Evolutionary conservation across 768 basidiomycete species (phyloP).

Genomic region (Boletus reticuloceps): DNA sequence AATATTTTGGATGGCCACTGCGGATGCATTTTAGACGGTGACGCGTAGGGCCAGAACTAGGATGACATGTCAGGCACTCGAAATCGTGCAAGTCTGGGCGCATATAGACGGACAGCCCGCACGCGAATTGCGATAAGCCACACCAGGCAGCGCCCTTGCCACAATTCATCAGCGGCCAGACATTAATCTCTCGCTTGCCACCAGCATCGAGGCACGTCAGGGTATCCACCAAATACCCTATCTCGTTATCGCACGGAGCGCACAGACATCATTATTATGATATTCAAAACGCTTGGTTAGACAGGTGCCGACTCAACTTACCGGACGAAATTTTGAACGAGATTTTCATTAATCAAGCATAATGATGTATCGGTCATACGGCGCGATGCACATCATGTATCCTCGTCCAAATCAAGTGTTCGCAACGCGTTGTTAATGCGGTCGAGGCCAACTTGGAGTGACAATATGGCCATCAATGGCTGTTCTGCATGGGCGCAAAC

Average conservation of each 20-base stretch:
- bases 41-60: not conserved
- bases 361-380: not conserved
- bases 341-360: constrained; percentile 15
- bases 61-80: not conserved
- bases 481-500: constrained; percentile 15
- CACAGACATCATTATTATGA: not conserved
- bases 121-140: not conserved
- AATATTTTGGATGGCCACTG: not conserved
- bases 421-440: constrained; percentile 44
- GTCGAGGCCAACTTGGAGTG: constrained; percentile 48
- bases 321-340: not conserved
- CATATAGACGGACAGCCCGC: not conserved
- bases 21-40: not conserved
- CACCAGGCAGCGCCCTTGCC: not conserved
- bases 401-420: constrained; percentile 5
- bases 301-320: not conserved
- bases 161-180: not conserved
- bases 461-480: constrained; percentile 29
- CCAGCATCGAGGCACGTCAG: not conserved
- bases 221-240: not conserved
- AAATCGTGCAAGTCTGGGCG: not conserved
- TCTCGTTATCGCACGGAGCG: not conserved
- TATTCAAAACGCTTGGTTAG: constrained; percentile 1
- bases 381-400: not conserved
- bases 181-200: not conserved